Evolutionary conservation across 306 rosid genomes (phyloP), one percentile per base, ranked within the genome.

Genomic region (Glycine soja): DNA sequence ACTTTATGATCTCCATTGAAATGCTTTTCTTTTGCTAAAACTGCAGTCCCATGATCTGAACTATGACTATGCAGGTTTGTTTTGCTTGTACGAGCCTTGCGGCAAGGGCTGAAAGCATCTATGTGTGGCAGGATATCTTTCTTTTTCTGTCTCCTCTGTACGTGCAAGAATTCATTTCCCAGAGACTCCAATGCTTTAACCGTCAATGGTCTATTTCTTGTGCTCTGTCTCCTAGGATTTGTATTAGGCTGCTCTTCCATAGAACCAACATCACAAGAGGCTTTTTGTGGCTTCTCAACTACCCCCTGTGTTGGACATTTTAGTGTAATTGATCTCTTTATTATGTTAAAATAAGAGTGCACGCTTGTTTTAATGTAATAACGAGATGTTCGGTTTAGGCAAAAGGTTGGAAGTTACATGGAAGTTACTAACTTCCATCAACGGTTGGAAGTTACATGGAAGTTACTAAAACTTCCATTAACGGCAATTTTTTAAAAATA

Each of bases 121-220:
- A 84, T 85, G 14, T 57, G 86, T 7, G 64, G 58, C 8, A 61
- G 65, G 46, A 52, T 38, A 51, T 83, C 88, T 77, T 76, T 80
- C 71, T 19, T 74, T 42, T 64, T 88, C 13, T 65, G 86, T 78
- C 75, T 81, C 85, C 65, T 86, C 74, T 85, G 88, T 36, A 71
- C 81, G 2, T 76, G 68, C 56, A 92, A 85, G 78, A 75, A 86
- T 48, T 91, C 94, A 74, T 87, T 89, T 51, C 81, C 94, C 38
- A 90, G 82, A 76, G 92, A 91, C 82, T 92, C 97, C 84, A 92
- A 67, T 3, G 91, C 94, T 89, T 81, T 87, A 67, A 86, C 45
- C 2, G 92, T 90, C 81, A 88, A 85, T 0, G 97, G 97, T 70
- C 94, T 91, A 59, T 83, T 90, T 80, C 97, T 88, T 16, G 83